phyloP scores from a whole-genome alignment of 1,284 basidiomycete genomes.

The Vanrija sp. region DNA sequence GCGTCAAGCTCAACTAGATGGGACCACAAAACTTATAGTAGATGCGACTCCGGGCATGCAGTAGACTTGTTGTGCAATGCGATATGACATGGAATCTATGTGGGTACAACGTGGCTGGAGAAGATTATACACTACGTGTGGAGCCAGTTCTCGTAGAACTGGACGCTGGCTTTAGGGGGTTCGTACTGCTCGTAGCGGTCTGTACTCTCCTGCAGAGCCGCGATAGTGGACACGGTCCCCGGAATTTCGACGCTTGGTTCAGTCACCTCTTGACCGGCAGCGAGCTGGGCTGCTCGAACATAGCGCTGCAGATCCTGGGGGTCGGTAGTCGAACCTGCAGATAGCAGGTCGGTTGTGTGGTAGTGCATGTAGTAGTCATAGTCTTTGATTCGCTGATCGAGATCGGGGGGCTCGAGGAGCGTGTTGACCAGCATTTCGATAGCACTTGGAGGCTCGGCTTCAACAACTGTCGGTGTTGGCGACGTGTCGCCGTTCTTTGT shows the following conservation, averaged over 20 bases:
- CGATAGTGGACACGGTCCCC: background rate
- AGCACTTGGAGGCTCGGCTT: conserved; percentile 1
- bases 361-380: conserved; percentile 65
- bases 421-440: conserved; percentile 61
- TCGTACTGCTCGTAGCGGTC: conserved; percentile 11
- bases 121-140: conserved; percentile 2
- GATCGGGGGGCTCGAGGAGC: conserved; percentile 59
- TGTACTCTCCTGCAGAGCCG: background rate
- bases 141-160: conserved; percentile 30
- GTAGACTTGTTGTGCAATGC: background rate
- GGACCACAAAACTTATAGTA: background rate
- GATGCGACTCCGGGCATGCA: background rate
- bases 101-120: background rate
- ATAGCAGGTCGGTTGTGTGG: conserved; percentile 43
- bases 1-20: conserved; percentile 9
- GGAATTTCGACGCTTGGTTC: conserved; percentile 2
- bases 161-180: conserved; percentile 14
- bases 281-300: conserved; percentile 37
- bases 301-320: conserved; percentile 51
- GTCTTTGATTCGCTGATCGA: conserved; percentile 57
- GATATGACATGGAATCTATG: background rate
- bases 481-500: background rate
- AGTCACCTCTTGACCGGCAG: conserved; percentile 37
- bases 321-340: conserved; percentile 40
- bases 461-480: background rate